phyloP scores from a whole-genome alignment of 148 eudicot genomes.

The Polygonum maritimum region DNA sequence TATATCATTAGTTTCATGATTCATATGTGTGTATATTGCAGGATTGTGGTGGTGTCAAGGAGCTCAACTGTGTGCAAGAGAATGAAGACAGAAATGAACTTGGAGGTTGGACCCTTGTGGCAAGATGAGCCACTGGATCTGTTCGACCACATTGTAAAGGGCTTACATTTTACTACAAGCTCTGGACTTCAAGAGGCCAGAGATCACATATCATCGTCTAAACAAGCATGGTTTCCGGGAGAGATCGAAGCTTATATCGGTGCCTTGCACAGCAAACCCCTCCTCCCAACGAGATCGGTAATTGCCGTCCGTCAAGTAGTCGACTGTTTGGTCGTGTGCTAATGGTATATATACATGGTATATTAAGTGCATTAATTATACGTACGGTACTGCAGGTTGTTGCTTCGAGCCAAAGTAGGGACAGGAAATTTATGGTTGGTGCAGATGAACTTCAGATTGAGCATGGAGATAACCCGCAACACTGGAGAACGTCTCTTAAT shows the following conservation, averaged over 20 bases:
- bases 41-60: neutral
- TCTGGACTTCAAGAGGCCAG: neutral
- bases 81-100: neutral
- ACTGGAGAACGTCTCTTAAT: neutral
- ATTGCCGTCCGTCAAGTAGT: neutral
- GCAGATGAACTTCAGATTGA: slow-evolving; percentile 2
- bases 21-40: neutral
- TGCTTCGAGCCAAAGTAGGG: neutral
- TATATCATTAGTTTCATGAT: neutral
- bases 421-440: neutral
- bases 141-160: neutral
- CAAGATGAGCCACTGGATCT: neutral
- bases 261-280: neutral
- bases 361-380: neutral
- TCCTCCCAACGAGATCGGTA: neutral
- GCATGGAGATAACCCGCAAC: neutral
- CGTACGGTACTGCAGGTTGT: neutral
- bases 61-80: neutral
- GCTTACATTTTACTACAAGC: neutral
- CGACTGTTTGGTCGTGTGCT: too few relatives aligned
- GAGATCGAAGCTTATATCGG: neutral
- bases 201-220: neutral
- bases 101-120: neutral
- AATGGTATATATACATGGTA: neutral
- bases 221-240: neutral